These are phyloP conservation scores for Tympanopsis confertula DNA, from an alignment of 2,329 filamentous ascomycete species.

Conservation along the genomic window DNA sequence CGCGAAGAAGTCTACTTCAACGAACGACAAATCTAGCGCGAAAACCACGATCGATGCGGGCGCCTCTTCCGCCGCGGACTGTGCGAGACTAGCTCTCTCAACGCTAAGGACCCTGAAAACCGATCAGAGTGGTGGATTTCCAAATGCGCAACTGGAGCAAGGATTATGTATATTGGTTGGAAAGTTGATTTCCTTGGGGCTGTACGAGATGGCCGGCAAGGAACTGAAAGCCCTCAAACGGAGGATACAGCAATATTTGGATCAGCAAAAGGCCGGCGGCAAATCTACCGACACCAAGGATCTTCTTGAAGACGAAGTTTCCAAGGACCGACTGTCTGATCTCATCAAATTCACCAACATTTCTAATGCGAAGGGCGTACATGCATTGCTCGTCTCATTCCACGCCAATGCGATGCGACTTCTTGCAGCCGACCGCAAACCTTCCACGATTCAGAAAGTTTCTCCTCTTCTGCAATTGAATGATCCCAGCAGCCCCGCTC, in stretches of 20 bases:
- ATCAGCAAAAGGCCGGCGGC: constrained; percentile 4
- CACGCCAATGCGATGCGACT: constrained; percentile 25
- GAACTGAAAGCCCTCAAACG: constrained; percentile 20
- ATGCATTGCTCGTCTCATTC: constrained; percentile 20
- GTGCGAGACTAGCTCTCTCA: background rate
- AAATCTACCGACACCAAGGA: constrained; percentile 5
- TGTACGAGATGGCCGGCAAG: background rate
- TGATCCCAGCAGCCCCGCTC: background rate
- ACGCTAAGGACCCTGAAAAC: background rate
- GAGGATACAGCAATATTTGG: constrained; percentile 18
- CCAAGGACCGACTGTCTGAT: constrained; percentile 21
- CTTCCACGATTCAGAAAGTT: constrained; percentile 16
- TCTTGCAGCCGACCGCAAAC: constrained; percentile 18
- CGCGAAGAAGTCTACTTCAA: background rate
- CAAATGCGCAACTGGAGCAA: background rate
- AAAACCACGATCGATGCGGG: background rate
- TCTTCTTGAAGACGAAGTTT: constrained; percentile 11
- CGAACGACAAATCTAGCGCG: no score
- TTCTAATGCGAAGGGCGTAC: constrained; percentile 11
- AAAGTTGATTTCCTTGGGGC: background rate
- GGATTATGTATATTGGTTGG: background rate
- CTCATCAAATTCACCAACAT: constrained; percentile 20
- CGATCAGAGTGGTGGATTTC: background rate
- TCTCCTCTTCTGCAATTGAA: constrained; percentile 15
- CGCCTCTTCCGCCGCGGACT: background rate